phyloP scores from a whole-genome alignment of 352 stramenopile genomes.

The Ophiocytium majus region DNA sequence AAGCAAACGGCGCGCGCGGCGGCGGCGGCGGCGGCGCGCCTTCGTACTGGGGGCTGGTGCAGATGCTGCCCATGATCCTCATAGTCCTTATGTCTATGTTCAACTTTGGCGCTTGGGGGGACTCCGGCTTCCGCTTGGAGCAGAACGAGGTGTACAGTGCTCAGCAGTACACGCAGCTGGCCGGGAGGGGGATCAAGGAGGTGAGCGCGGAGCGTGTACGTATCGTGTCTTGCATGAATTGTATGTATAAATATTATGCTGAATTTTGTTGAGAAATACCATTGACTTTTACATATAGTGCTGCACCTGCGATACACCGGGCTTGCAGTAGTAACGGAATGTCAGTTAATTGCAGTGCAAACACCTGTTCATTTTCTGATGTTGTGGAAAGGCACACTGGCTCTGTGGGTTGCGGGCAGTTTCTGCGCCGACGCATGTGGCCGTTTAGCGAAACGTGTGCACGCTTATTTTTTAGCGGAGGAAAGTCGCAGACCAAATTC shows the following conservation, averaged over 20 bases:
- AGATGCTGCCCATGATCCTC: conserved; percentile 19
- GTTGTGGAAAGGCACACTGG: background rate
- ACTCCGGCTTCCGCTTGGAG: background rate
- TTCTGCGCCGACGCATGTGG: too few relatives aligned
- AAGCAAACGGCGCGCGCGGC: background rate
- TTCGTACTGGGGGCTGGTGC: background rate
- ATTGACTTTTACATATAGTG: background rate
- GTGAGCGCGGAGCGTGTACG: background rate
- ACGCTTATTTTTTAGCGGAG: too few relatives aligned
- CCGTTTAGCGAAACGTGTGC: too few relatives aligned
- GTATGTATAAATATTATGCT: too few relatives aligned
- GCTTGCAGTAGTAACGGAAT: background rate
- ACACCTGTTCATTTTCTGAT: background rate
- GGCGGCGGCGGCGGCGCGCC: background rate
- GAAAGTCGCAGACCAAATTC: too few relatives aligned
- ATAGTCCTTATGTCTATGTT: background rate
- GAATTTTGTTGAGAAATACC: background rate
- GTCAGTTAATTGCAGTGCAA: background rate
- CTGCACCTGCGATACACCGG: background rate
- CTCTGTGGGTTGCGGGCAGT: too few relatives aligned
- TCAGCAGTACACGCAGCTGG: background rate
- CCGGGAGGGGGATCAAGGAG: background rate
- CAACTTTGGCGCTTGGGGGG: background rate
- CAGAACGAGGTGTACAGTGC: background rate
- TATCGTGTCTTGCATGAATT: too few relatives aligned